Conservation (phyloP, 225 moss, liverwort and hornwort species). For the Marchantia paleacea region DNA sequence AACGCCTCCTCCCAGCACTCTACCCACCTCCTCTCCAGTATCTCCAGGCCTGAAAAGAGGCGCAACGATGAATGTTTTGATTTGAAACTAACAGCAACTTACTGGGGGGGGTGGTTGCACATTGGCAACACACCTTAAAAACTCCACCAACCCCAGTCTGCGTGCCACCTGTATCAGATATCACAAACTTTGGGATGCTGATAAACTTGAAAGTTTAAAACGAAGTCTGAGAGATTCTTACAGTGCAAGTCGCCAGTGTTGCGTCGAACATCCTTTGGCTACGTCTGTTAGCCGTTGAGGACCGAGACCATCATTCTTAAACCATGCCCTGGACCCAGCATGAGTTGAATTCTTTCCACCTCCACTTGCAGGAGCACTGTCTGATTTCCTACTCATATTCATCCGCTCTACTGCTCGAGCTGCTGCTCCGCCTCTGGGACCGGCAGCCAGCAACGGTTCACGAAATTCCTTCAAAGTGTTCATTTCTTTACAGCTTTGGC, state of each 20-base stretch:
- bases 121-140: no score
- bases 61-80: not conserved
- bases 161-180: no score
- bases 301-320: conserved; percentile 48
- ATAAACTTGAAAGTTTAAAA: no score
- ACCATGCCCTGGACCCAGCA: conserved; percentile 61
- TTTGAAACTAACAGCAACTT: not conserved
- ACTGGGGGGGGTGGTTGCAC: no score
- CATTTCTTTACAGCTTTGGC: conserved; percentile 78
- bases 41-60: conserved; percentile 58
- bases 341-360: conserved; percentile 13
- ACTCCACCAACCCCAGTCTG: no score
- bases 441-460: conserved; percentile 53
- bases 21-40: conserved; percentile 79
- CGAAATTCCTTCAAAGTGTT: conserved; percentile 86
- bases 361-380: conserved; percentile 31
- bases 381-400: conserved; percentile 16
- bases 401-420: conserved; percentile 87
- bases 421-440: conserved; percentile 90
- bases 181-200: no score
- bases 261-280: conserved; percentile 60
- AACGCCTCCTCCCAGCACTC: conserved; percentile 95
- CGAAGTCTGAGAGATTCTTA: conserved; percentile 25
- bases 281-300: conserved; percentile 88
- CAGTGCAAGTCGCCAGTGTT: conserved; percentile 82